Conservation (phyloP, 352 stramenopile genomes). For the Globisporangium nagaii region DNA sequence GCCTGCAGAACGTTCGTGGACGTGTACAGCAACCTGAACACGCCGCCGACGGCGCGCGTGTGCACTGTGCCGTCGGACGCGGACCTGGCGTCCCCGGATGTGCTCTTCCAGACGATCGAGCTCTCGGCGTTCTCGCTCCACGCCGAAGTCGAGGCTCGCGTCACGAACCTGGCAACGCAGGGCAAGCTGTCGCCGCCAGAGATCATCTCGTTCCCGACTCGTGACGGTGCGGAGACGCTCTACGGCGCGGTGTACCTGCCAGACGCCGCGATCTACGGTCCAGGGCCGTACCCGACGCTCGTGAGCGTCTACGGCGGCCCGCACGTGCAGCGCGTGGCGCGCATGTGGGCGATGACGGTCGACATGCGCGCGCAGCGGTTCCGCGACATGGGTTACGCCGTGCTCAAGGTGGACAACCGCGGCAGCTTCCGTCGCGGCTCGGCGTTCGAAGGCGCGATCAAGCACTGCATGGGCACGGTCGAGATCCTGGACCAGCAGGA, state of each 20-base stretch:
- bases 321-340: conserved; percentile 93
- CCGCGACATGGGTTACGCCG: conserved; percentile 90
- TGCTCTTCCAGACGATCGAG: conserved; percentile 35
- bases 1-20: conserved; percentile 76
- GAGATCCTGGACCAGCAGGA: conserved; percentile 87
- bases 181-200: conserved; percentile 55
- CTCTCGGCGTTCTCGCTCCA: conserved; percentile 48
- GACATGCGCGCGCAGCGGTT: conserved; percentile 94
- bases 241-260: conserved; percentile 93
- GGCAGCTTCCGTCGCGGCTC: conserved; percentile 90
- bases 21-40: conserved; percentile 75
- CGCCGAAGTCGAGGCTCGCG: conserved; percentile 51
- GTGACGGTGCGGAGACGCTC: conserved; percentile 80
- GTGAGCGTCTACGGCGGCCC: conserved; percentile 96
- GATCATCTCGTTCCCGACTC: conserved; percentile 77
- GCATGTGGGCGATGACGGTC: conserved; percentile 89
- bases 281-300: conserved; percentile 92
- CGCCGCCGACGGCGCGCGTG: conserved; percentile 53
- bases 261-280: conserved; percentile 76
- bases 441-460: conserved; percentile 92
- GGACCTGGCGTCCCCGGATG: conserved; percentile 23
- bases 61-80: conserved; percentile 44
- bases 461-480: conserved; percentile 89
- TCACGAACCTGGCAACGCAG: conserved; percentile 35
- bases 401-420: conserved; percentile 97